Conservation (phyloP, 2,329 filamentous ascomycete species). For the Calonectria honghensis region DNA sequence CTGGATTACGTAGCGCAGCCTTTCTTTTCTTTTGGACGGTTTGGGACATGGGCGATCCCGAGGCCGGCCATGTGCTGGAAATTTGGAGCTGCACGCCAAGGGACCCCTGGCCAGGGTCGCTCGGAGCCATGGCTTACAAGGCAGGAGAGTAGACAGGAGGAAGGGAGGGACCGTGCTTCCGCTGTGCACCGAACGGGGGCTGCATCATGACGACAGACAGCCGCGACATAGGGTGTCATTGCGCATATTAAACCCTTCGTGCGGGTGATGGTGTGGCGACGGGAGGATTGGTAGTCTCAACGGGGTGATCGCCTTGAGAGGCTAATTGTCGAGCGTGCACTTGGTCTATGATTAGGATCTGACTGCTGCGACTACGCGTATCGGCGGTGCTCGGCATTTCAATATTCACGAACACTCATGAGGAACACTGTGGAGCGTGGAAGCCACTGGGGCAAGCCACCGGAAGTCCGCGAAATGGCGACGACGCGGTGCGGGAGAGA, state of each 20-base stretch:
- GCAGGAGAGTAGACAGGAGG: conserved; percentile 45
- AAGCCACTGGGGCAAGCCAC: conserved; percentile 17
- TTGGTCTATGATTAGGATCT: conserved; percentile 1
- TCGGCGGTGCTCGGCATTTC: not conserved
- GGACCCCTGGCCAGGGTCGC: conserved; percentile 54
- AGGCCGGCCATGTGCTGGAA: conserved; percentile 50
- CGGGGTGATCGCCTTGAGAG: not conserved
- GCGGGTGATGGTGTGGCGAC: conserved; percentile 5
- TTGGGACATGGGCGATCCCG: conserved; percentile 46
- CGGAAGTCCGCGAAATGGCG: conserved; percentile 44
- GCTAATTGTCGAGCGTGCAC: conserved; percentile 2
- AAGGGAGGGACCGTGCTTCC: conserved; percentile 22
- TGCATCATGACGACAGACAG: conserved; percentile 34
- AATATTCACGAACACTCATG: not conserved
- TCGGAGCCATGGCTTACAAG: conserved; percentile 44
- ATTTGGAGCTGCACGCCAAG: conserved; percentile 56
- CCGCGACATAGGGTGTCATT: conserved; percentile 9
- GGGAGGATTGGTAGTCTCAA: not conserved
- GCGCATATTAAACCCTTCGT: not conserved
- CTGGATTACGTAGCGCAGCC: conserved; percentile 45
- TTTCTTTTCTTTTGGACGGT: conserved; percentile 47
- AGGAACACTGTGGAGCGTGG: conserved; percentile 22
- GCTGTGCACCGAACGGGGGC: conserved; percentile 28
- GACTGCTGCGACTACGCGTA: conserved; percentile 1
- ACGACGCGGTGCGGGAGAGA: conserved; percentile 32